phyloP scores from a whole-genome alignment of 2,329 filamentous ascomycete species.

The Fusarium coffeatum region DNA sequence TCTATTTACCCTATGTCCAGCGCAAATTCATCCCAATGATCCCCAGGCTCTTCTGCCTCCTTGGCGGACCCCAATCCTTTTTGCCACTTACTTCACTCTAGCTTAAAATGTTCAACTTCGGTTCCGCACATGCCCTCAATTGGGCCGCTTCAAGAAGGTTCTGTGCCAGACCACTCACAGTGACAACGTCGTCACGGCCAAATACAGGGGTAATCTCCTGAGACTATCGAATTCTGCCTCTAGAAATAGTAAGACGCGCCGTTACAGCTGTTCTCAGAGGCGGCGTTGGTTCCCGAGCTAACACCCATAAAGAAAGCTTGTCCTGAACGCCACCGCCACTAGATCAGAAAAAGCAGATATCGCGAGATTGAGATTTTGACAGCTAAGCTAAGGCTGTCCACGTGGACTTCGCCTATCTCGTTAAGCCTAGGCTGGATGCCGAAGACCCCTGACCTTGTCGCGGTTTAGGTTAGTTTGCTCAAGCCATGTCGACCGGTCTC shows the following conservation, averaged over 20 bases:
- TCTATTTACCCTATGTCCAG: neutral
- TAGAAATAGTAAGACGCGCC: neutral
- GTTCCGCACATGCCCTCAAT: neutral
- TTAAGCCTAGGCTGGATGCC: neutral
- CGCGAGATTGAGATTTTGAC: constrained; percentile 5
- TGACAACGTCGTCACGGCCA: neutral
- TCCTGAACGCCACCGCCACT: neutral
- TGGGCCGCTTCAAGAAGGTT: neutral
- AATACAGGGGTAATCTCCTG: neutral
- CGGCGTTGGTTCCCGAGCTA: neutral
- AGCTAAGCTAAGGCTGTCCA: neutral
- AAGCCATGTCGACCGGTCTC: neutral
- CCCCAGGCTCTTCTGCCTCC: neutral
- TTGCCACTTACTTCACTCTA: neutral
- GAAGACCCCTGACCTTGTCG: neutral
- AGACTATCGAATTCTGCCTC: neutral
- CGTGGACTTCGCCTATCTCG: constrained; percentile 6
- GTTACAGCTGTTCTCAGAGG: neutral
- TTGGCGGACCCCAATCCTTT: neutral
- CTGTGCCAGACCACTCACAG: neutral
- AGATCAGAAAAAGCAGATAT: neutral
- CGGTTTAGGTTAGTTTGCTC: neutral
- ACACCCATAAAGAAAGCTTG: neutral
- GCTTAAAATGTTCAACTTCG: neutral
- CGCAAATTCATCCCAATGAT: neutral